A percentile compares a stretch with the other conserved stretches of the same genome.
These are phyloP conservation scores for Aspergillus nanangensis DNA, from an alignment of 495 filamentous ascomycete genomes.

Conservation along the genomic window DNA sequence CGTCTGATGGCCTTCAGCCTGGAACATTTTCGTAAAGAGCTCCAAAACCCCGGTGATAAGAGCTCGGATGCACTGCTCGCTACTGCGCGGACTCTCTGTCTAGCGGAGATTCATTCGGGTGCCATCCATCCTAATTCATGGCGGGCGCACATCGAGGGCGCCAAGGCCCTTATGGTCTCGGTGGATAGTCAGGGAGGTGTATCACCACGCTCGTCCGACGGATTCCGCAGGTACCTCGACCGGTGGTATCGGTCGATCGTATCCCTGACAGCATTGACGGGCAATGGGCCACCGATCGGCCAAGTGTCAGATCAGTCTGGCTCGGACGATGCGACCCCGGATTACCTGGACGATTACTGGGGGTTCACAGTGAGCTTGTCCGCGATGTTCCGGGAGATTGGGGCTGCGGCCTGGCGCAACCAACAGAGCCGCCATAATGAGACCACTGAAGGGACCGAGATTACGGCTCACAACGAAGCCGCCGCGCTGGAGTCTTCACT, in stretches of 20 bases:
- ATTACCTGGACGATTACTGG: constrained; percentile 47
- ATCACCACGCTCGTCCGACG: constrained; percentile 25
- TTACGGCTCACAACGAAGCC: constrained; percentile 25
- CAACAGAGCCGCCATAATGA: constrained; percentile 19
- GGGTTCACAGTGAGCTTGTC: constrained; percentile 40
- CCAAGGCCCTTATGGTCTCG: constrained; percentile 37
- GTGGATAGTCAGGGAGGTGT: constrained; percentile 15
- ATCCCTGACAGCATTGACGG: constrained; percentile 41
- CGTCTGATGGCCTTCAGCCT: constrained; percentile 40
- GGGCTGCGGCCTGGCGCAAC: constrained; percentile 36
- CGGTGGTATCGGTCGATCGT: constrained; percentile 46
- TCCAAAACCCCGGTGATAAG: constrained; percentile 32
- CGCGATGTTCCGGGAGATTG: constrained; percentile 39
- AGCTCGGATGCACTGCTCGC: constrained; percentile 40
- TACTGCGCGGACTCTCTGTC: constrained; percentile 43
- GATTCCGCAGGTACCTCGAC: constrained; percentile 41
- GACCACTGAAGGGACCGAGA: constrained; percentile 18
- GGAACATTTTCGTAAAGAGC: constrained; percentile 41
- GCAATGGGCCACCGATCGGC: constrained; percentile 42
- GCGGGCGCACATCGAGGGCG: constrained; percentile 44
- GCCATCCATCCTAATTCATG: constrained; percentile 44
- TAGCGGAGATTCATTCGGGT: constrained; percentile 46
- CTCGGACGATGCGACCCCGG: constrained; percentile 21
- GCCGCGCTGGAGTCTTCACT: constrained; percentile 31
- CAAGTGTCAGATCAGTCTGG: constrained; percentile 16